phyloP scores from a whole-genome alignment of 73 alveolate genomes.

The Effrenium voratum region DNA sequence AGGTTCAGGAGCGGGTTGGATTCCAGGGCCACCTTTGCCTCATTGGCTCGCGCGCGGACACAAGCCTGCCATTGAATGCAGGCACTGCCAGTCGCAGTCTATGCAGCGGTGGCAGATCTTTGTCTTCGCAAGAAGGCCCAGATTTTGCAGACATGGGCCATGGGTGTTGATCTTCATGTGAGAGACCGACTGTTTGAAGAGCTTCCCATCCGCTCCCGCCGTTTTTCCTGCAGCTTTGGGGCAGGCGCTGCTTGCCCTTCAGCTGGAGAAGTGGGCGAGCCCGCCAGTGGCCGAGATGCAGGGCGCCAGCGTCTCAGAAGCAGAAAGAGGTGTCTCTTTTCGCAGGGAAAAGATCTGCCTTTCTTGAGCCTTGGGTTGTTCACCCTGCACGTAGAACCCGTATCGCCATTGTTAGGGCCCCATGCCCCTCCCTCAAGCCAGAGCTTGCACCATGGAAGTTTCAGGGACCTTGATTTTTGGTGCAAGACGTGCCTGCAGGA shows the following conservation, averaged over 20 bases:
- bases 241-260: slow-evolving; percentile 51
- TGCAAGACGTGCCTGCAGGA: no score
- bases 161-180: not conserved
- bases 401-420: no score
- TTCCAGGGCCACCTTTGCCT: no score
- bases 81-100: slow-evolving; percentile 44
- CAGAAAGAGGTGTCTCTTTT: not conserved
- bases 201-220: no score
- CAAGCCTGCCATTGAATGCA: no score
- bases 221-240: not conserved
- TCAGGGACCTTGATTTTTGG: no score
- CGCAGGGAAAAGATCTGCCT: no score
- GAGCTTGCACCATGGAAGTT: no score
- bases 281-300: slow-evolving; percentile 37
- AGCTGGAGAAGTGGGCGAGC: slow-evolving; percentile 76
- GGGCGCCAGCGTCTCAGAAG: not conserved
- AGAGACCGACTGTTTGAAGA: not conserved
- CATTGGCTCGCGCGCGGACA: no score
- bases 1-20: no score
- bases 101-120: slow-evolving; percentile 41
- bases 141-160: not conserved
- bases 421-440: no score
- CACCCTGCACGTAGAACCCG: not conserved
- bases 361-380: not conserved
- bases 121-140: slow-evolving; percentile 51